A percentile compares a stretch with the other conserved stretches of the same genome.
phyloP scores from a whole-genome alignment of 441 rosid species.

The Gossypium davidsonii region DNA sequence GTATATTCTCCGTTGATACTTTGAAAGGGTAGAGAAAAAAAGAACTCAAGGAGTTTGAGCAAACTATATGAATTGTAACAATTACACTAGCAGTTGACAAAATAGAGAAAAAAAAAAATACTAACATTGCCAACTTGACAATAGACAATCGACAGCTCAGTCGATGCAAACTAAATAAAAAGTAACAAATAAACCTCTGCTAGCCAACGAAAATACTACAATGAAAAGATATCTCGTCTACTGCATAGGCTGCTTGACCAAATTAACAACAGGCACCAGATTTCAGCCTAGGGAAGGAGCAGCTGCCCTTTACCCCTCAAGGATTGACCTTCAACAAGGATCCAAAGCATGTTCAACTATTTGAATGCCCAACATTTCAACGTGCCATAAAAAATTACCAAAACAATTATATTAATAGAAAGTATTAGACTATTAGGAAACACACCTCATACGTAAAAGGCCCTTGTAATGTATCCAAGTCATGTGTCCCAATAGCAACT shows the following conservation, averaged over 20 bases:
- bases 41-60: background rate
- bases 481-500: slow-evolving; percentile 97
- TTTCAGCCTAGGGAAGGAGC: background rate
- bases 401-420: background rate
- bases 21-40: background rate
- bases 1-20: background rate
- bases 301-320: background rate
- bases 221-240: background rate
- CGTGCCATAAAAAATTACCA: background rate
- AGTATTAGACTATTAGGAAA: slow-evolving; percentile 1
- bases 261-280: background rate
- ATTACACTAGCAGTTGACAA: background rate
- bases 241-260: background rate
- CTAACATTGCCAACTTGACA: background rate
- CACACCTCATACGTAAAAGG: slow-evolving; percentile 92
- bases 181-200: background rate
- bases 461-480: slow-evolving; percentile 77
- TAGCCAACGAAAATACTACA: background rate
- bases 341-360: background rate
- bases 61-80: background rate
- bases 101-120: background rate
- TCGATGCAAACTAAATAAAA: background rate
- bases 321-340: background rate
- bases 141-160: background rate
- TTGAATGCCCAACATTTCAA: background rate